Evolutionary conservation across 768 basidiomycete species (phyloP).

Genomic region (Amanita muscaria): DNA sequence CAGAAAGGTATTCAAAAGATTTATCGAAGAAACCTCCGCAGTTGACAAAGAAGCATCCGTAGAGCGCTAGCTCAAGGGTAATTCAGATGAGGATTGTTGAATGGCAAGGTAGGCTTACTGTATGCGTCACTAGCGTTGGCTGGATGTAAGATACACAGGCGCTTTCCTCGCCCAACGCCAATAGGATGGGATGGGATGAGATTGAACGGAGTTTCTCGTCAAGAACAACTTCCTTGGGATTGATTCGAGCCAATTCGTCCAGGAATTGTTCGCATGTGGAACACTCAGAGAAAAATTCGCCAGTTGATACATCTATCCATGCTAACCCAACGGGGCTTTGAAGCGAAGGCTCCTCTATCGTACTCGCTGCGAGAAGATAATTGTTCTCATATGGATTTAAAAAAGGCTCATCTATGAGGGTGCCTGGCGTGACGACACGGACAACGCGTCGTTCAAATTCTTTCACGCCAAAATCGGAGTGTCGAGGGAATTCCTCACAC

Average conservation of each 20-base stretch:
- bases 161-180: slow-evolving; percentile 44
- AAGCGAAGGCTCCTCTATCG: slow-evolving; percentile 9
- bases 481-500: slow-evolving; percentile 81
- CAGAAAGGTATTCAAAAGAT: slow-evolving; percentile 35
- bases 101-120: not conserved
- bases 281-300: slow-evolving; percentile 79
- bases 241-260: slow-evolving; percentile 77
- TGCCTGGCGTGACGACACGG: slow-evolving; percentile 88
- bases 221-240: slow-evolving; percentile 78
- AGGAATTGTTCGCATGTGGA: slow-evolving; percentile 46
- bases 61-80: no score
- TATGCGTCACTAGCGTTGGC: slow-evolving; percentile 1
- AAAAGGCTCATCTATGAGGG: slow-evolving; percentile 88
- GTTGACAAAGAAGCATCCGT: slow-evolving; percentile 2
- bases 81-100: no score
- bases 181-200: slow-evolving; percentile 37
- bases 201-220: slow-evolving; percentile 28
- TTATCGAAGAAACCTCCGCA: not conserved
- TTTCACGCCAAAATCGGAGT: slow-evolving; percentile 36
- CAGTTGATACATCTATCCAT: slow-evolving; percentile 93
- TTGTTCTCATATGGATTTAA: slow-evolving; percentile 82
- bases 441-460: slow-evolving; percentile 75
- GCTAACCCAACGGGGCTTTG: slow-evolving; percentile 54
- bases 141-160: slow-evolving; percentile 44
- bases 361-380: slow-evolving; percentile 67